Base-by-base conservation (phyloP, 352 stramenopile genomes). In the Salisapilia sapeloensis region DNA sequence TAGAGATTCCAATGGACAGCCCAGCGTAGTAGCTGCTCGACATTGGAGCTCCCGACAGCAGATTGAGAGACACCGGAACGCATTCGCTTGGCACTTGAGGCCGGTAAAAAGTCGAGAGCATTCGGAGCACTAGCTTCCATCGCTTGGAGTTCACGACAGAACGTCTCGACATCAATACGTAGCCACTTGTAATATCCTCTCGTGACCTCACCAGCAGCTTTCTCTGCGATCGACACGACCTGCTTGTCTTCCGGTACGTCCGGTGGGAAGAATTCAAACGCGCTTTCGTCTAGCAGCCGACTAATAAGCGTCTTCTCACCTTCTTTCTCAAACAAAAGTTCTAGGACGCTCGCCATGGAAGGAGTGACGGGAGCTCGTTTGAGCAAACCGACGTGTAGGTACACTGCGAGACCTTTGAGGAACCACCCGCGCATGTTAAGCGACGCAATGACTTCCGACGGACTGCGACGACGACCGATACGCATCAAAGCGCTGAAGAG, bases 391-490 rank as follows among this genome's bases (percentile, higher is more conserved):
- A 77, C 40, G 43, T 90, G 70, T n/a, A 90, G 46, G 23, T 83
- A 81, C 33, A 90, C 61, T 4, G 74, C 60, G 1, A 86, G 46
- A 3, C 56, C 63, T 42, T 90, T 83, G 38, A 84, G 78, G 27
- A 86, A 81, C 74, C 74, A 90, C 6, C 67, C 70, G 12, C 69
- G 69, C 64, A 83, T 81, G 33, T 81, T 75, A 7, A 90, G 38
- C 22, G 77, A 57, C 9, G 60, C 54, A 41, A 74, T 60, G 6
- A 40, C 49, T 27, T 56, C 45, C 30, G 46, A 44, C 10, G 55
- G 38, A 22, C 43, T 50, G 13, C 48, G 63, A 31, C 62, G 51
- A 18, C 44, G 56, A n/a, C 40, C 31, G 7, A 76, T 48, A 29
- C 56, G 47, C 30, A 59, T 69, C 4, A 71, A 42, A 16, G 46